phyloP scores from a whole-genome alignment of 768 basidiomycete genomes.

The Xerocomus potaroensis region DNA sequence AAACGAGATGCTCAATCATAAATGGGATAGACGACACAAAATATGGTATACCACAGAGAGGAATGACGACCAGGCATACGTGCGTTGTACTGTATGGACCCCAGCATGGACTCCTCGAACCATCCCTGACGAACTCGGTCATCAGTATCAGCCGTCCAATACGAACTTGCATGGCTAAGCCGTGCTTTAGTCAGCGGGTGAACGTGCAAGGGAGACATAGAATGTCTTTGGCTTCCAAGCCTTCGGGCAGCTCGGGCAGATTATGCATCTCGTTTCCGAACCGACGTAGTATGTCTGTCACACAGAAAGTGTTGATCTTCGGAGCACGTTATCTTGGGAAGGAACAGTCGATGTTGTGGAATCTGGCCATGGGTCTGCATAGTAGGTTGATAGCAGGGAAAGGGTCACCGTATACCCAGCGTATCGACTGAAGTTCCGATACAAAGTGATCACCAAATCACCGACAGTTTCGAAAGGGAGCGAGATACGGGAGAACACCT shows the following conservation, averaged over 20 bases:
- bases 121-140: neutral
- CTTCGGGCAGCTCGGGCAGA: neutral
- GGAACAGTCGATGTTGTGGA: neutral
- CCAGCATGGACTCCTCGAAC: neutral
- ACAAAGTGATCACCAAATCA: neutral
- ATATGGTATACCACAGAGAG: neutral
- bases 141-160: conserved; percentile 1
- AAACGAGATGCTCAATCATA: neutral
- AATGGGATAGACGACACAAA: neutral
- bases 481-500: neutral
- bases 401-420: conserved; percentile 7
- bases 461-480: neutral
- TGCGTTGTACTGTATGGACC: too few relatives aligned
- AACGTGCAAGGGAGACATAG: neutral
- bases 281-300: neutral
- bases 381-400: neutral
- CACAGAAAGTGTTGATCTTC: neutral
- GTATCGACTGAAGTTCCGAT: neutral
- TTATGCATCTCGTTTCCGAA: neutral
- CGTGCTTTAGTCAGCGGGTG: too few relatives aligned
- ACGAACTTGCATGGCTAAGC: neutral
- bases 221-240: neutral
- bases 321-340: neutral
- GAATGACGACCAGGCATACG: too few relatives aligned
- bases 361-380: neutral